Evolutionary conservation across 2,329 filamentous ascomycete genomes (phyloP).

Genomic region (Aspergillus piperis): DNA sequence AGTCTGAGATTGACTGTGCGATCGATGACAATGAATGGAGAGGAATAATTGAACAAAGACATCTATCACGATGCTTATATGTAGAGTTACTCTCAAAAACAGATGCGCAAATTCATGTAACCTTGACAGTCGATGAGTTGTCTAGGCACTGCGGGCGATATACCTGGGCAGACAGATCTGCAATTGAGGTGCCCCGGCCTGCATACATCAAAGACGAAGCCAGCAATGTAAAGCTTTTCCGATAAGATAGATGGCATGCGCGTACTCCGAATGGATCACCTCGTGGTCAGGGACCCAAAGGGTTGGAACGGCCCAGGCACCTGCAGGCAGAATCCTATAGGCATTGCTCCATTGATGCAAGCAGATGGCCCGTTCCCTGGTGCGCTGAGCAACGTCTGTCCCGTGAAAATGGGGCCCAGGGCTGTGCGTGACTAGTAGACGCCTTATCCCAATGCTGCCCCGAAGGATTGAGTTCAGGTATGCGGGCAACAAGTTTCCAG

Average conservation of each 20-base stretch:
- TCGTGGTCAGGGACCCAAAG: background rate
- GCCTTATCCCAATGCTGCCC: background rate
- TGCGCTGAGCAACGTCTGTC: background rate
- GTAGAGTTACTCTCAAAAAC: too few relatives aligned
- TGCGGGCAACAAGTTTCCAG: background rate
- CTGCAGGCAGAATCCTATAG: background rate
- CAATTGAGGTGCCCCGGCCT: background rate
- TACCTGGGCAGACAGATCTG: background rate
- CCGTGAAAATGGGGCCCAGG: background rate
- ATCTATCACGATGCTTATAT: background rate
- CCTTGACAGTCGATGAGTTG: background rate
- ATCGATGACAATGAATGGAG: background rate
- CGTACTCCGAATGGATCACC: background rate
- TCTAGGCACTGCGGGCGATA: background rate
- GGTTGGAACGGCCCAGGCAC: background rate
- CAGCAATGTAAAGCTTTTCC: background rate
- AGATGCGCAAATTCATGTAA: background rate
- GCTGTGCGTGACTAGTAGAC: background rate
- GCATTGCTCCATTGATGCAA: background rate
- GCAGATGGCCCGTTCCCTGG: background rate
- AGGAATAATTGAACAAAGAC: background rate
- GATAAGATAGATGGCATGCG: background rate
- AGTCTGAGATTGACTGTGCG: background rate
- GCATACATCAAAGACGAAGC: background rate
- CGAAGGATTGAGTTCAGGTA: slow-evolving; percentile 5